phyloP scores from a whole-genome alignment of 192 early-diverging fungal genomes.

The Obelidium mucronatum region DNA sequence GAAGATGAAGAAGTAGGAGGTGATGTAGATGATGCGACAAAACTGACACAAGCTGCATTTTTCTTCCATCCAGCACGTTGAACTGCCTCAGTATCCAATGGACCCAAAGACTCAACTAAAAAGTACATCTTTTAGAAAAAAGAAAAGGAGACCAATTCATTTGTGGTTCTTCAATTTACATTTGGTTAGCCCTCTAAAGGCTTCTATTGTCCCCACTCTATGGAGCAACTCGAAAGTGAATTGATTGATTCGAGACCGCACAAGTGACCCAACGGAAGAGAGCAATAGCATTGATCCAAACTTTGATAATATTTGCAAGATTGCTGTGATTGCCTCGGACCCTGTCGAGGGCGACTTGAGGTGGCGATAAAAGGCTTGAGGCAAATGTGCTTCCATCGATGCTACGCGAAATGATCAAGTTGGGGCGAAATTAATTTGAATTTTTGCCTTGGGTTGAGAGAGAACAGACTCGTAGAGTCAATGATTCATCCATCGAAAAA shows the following conservation, averaged over 20 bases:
- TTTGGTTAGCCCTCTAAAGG: conserved; percentile 28
- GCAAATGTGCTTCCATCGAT: too few relatives aligned
- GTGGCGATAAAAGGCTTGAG: too few relatives aligned
- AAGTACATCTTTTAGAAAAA: not conserved
- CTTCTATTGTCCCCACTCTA: conserved; percentile 13
- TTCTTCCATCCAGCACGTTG: conserved; percentile 11
- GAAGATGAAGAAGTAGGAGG: not conserved
- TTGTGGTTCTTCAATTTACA: too few relatives aligned
- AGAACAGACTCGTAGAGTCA: too few relatives aligned
- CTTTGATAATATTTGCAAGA: conserved; percentile 16
- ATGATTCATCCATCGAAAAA: too few relatives aligned
- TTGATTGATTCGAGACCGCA: too few relatives aligned
- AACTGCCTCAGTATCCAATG: not conserved
- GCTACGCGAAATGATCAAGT: too few relatives aligned
- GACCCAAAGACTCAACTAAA: conserved; percentile 10
- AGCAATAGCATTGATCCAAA: not conserved
- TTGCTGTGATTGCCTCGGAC: not conserved
- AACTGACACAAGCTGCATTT: not conserved
- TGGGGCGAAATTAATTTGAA: too few relatives aligned
- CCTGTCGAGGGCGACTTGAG: too few relatives aligned
- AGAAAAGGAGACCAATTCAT: not conserved
- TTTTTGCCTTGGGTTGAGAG: too few relatives aligned
- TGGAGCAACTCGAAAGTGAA: too few relatives aligned
- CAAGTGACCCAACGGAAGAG: too few relatives aligned
- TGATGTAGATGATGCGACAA: not conserved